phyloP scores from a whole-genome alignment of 2,329 filamentous ascomycete species.

The Penicillium sp. region DNA sequence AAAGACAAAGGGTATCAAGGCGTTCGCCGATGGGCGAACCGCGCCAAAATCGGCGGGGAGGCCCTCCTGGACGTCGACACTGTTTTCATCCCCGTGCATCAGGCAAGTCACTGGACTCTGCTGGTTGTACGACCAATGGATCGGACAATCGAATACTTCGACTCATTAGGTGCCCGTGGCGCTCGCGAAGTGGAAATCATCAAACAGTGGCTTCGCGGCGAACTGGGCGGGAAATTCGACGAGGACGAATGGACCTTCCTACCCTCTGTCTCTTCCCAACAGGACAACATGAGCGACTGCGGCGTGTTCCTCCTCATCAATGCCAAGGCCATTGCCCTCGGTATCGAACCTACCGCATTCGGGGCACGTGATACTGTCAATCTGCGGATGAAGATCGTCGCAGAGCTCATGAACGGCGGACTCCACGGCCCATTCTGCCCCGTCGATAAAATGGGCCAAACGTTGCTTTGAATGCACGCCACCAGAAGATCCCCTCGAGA shows the following conservation, averaged over 20 bases:
- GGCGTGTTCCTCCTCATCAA: slow-evolving; percentile 54
- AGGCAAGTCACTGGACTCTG: slow-evolving; percentile 52
- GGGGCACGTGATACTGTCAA: slow-evolving; percentile 42
- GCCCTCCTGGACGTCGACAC: slow-evolving; percentile 48
- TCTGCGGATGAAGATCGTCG: slow-evolving; percentile 50
- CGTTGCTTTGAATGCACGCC: slow-evolving; percentile 25
- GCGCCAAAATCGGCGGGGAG: slow-evolving; percentile 51
- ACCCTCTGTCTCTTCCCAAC: slow-evolving; percentile 44
- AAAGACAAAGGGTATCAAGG: slow-evolving; percentile 44
- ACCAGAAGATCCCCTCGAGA: too few species aligned
- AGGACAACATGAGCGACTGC: slow-evolving; percentile 52
- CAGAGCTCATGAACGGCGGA: slow-evolving; percentile 50
- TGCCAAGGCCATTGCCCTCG: slow-evolving; percentile 50
- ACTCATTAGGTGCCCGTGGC: slow-evolving; percentile 45
- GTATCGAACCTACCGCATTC: slow-evolving; percentile 47
- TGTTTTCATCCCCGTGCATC: slow-evolving; percentile 52
- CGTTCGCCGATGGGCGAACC: slow-evolving; percentile 47
- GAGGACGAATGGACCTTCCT: slow-evolving; percentile 49
- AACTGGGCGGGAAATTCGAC: slow-evolving; percentile 44
- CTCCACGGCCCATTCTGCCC: slow-evolving; percentile 48
- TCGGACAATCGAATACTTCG: slow-evolving; percentile 51
- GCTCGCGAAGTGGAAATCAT: slow-evolving; percentile 36
- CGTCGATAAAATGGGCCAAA: slow-evolving; percentile 18
- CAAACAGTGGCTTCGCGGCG: slow-evolving; percentile 46
- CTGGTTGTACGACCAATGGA: slow-evolving; percentile 47